phyloP scores from a whole-genome alignment of 1,139 yeast genomes.

The Geotrichum siamense region DNA sequence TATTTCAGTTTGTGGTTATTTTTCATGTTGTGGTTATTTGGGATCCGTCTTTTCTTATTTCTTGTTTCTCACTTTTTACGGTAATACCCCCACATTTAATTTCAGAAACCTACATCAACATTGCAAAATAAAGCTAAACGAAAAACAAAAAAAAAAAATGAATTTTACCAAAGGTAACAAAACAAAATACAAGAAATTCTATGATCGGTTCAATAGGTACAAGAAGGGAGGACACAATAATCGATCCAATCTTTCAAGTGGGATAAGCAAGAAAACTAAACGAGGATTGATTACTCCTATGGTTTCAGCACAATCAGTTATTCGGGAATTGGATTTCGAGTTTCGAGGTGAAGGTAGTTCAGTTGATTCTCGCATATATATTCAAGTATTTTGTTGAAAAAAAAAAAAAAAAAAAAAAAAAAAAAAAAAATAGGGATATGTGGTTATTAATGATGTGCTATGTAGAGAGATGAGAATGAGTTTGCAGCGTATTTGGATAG shows the following conservation, averaged over 20 bases:
- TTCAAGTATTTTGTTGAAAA: neutral
- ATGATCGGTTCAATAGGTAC: neutral
- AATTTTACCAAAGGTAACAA: conserved; percentile 5
- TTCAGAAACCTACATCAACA: no score
- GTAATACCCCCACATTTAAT: no score
- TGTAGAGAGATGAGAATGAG: conserved; percentile 3
- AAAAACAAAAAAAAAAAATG: no score
- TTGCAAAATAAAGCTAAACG: no score
- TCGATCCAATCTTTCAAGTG: neutral
- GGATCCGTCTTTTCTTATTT: no score
- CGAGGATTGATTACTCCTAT: conserved; percentile 5
- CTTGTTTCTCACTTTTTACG: no score
- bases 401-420: neutral
- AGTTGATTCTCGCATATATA: neutral
- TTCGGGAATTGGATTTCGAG: conserved; percentile 8
- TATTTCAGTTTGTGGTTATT: no score
- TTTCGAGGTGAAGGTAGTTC: neutral
- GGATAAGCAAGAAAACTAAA: neutral
- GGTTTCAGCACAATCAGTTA: conserved; percentile 4
- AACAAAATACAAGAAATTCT: neutral
- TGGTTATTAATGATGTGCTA: neutral
- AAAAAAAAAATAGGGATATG: no score
- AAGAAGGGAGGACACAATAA: neutral
- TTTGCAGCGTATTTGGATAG: conserved; percentile 10
- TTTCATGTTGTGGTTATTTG: no score